Conservation (phyloP, 306 rosid species). For the Rosa lucieae region DNA sequence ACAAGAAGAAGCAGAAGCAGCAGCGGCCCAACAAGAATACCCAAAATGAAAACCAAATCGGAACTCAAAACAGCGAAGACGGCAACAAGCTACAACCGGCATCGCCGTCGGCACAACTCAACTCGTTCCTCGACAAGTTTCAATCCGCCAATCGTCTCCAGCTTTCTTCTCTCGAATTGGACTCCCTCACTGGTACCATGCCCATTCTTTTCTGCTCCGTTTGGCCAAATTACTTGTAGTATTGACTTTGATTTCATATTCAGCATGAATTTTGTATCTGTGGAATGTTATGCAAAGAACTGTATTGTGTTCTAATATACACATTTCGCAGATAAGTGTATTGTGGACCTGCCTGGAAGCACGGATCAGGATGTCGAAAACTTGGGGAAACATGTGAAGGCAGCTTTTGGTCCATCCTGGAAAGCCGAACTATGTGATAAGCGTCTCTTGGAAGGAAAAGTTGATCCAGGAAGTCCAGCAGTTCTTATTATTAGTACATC, state of each 20-base stretch:
- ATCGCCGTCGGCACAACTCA: conserved; percentile 40
- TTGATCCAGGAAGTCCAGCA: conserved; percentile 69
- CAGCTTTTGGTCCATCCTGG: conserved; percentile 74
- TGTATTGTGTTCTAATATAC: background rate
- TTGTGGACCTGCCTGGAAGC: conserved; percentile 46
- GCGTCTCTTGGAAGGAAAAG: conserved; percentile 39
- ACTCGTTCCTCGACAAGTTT: conserved; percentile 54
- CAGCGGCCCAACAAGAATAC: background rate
- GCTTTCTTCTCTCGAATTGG: conserved; percentile 73
- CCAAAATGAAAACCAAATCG: background rate
- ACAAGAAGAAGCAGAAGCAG: background rate
- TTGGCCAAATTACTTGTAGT: background rate
- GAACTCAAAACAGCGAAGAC: background rate
- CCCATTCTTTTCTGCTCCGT: background rate
- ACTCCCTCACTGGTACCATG: conserved; percentile 56
- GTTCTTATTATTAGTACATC: conserved; percentile 61
- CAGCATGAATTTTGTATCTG: background rate
- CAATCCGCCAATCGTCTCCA: conserved; percentile 54
- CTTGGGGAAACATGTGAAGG: conserved; percentile 50
- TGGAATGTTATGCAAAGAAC: background rate
- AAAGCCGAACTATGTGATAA: conserved; percentile 56
- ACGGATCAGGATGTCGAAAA: conserved; percentile 34
- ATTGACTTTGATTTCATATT: background rate
- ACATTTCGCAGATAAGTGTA: conserved; percentile 35
- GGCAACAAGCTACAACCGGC: background rate